Evolutionary conservation across 192 early-diverging fungal species (phyloP).

Genomic region (Rhizoclosmatium sp.): DNA sequence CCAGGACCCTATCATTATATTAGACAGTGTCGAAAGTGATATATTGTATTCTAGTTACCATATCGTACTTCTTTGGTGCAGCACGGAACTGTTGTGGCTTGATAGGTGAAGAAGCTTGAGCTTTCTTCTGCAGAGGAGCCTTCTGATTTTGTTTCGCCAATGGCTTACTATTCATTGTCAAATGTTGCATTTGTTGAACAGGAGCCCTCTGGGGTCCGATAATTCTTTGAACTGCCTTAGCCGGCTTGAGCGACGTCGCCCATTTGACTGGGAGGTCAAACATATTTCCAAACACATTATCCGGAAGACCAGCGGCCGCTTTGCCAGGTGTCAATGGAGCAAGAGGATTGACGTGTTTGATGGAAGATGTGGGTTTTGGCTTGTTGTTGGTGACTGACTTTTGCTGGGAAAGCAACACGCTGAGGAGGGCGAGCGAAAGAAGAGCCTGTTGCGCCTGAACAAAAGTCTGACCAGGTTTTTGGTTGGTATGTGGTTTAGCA

Average conservation of each 20-base stretch:
- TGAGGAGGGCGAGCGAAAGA: too few species aligned
- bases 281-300: slow-evolving; percentile 21
- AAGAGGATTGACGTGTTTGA: not conserved
- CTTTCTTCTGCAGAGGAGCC: not conserved
- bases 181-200: slow-evolving; percentile 9
- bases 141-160: not conserved
- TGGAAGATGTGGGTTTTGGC: not conserved
- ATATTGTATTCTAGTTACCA: not conserved
- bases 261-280: slow-evolving; percentile 31
- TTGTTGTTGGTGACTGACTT: not conserved
- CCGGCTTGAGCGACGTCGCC: slow-evolving; percentile 23
- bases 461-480: too few species aligned
- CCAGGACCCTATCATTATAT: not conserved
- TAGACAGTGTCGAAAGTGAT: not conserved
- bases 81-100: slow-evolving; percentile 1
- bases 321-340: not conserved
- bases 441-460: too few species aligned
- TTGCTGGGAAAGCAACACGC: not conserved
- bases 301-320: not conserved
- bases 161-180: slow-evolving; percentile 2
- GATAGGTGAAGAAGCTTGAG: not conserved
- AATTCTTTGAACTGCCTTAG: slow-evolving; percentile 8
- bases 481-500: not conserved
- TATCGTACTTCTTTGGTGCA: slow-evolving; percentile 14
- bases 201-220: not conserved